Evolutionary conservation across 2,329 filamentous ascomycete species (phyloP).

Genomic region (Rhynchosporium graminicola): DNA sequence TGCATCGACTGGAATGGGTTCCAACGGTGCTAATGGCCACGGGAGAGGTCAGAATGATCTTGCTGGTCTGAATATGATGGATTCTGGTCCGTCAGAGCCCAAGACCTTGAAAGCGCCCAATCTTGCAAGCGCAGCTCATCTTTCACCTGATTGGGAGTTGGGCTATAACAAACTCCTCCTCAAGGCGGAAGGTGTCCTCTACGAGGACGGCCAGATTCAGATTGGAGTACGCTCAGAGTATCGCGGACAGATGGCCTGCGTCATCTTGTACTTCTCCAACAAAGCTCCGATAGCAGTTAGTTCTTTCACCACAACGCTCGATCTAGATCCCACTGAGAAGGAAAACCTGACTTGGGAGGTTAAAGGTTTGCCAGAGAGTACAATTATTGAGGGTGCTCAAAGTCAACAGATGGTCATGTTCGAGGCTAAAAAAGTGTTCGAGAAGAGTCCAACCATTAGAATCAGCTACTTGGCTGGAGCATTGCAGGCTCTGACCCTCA

Average conservation of each 20-base stretch:
- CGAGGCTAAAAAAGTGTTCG: slow-evolving; percentile 79
- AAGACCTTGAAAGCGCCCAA: slow-evolving; percentile 72
- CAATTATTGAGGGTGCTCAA: slow-evolving; percentile 72
- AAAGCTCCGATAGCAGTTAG: slow-evolving; percentile 82
- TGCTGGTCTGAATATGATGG: slow-evolving; percentile 77
- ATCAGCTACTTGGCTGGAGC: slow-evolving; percentile 94
- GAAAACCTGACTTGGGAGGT: slow-evolving; percentile 77
- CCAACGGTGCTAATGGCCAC: slow-evolving; percentile 54
- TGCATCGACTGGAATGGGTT: slow-evolving; percentile 45
- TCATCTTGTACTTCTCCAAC: slow-evolving; percentile 96
- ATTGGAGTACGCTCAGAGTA: slow-evolving; percentile 92
- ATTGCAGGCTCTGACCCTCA: slow-evolving; percentile 86
- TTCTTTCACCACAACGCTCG: slow-evolving; percentile 92
- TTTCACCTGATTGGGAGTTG: slow-evolving; percentile 92
- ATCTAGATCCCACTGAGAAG: slow-evolving; percentile 71
- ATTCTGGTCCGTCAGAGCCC: slow-evolving; percentile 55
- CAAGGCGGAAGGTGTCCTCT: slow-evolving; percentile 80
- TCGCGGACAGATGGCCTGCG: slow-evolving; percentile 88
- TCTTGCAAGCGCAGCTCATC: slow-evolving; percentile 85
- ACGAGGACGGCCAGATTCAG: slow-evolving; percentile 93
- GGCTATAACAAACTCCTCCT: slow-evolving; percentile 85
- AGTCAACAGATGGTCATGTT: slow-evolving; percentile 95
- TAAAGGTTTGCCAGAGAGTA: slow-evolving; percentile 84
- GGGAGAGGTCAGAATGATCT: slow-evolving; percentile 64
- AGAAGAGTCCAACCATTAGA: slow-evolving; percentile 83